Percentiles rank a stretch among this genome's conserved stretches.
These are phyloP conservation scores for Taiozyma onychis DNA, from an alignment of 1,139 yeast genomes.

Conservation along the genomic window DNA sequence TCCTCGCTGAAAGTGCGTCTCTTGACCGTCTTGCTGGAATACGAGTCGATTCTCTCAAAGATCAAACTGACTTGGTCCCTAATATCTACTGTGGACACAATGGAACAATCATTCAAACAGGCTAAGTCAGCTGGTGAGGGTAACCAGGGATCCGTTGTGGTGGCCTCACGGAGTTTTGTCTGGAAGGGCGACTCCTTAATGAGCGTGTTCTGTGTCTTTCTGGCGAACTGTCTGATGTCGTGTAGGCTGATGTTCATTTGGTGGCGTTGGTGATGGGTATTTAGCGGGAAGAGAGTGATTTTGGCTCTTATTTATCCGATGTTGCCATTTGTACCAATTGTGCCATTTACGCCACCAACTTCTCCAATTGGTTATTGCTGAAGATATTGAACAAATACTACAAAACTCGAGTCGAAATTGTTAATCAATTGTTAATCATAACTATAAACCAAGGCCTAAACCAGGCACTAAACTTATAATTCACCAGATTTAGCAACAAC, in stretches of 20 bases:
- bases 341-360: no score
- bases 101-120: not conserved
- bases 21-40: not conserved
- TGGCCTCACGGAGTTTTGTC: not conserved
- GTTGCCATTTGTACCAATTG: no score
- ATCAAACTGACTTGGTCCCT: not conserved
- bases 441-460: not conserved
- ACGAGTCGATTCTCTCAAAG: not conserved
- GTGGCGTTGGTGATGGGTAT: not conserved
- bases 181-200: constrained; percentile 17
- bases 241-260: constrained; percentile 25
- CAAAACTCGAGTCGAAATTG: no score
- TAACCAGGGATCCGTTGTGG: not conserved
- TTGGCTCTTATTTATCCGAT: not conserved
- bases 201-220: constrained; percentile 17
- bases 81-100: not conserved
- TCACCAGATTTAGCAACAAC: constrained; percentile 83
- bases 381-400: no score
- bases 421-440: not conserved
- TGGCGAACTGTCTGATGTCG: constrained; percentile 31
- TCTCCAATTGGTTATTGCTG: no score
- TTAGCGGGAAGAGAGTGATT: not conserved
- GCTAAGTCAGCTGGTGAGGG: not conserved
- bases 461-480: constrained; percentile 38
- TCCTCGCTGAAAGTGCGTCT: not conserved